phyloP scores from a whole-genome alignment of 768 basidiomycete species.

The Naganishia vaughanmartiniae region DNA sequence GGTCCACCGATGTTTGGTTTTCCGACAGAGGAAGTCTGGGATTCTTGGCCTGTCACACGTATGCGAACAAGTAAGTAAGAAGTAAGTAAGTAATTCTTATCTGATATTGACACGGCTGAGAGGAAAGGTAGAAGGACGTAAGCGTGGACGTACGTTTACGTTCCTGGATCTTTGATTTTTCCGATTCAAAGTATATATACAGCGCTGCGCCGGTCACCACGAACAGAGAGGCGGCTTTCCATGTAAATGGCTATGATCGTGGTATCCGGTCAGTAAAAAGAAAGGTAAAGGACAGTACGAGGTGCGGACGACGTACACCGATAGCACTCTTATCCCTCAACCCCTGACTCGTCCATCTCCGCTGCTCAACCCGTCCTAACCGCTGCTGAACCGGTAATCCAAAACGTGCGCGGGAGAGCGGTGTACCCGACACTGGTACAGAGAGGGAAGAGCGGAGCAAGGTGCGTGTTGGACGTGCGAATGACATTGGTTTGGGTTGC shows the following conservation, averaged over 20 bases:
- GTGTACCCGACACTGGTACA: neutral
- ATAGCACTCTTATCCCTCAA: constrained; percentile 40
- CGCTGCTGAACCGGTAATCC: neutral
- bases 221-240: constrained; percentile 76
- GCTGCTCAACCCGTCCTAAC: neutral
- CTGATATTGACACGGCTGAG: neutral
- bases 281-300: neutral
- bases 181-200: constrained; percentile 80
- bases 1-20: constrained; percentile 87
- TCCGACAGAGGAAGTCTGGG: constrained; percentile 70
- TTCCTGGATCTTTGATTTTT: constrained; percentile 75
- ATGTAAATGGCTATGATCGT: constrained; percentile 77
- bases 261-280: neutral
- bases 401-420: neutral
- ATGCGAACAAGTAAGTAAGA: too few species aligned
- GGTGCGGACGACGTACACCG: constrained; percentile 36
- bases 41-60: constrained; percentile 65
- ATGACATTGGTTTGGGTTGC: neutral
- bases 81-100: too few species aligned
- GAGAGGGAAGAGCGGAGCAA: constrained; percentile 3
- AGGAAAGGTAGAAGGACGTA: constrained; percentile 2
- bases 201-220: constrained; percentile 76
- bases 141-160: constrained; percentile 62
- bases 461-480: neutral
- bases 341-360: constrained; percentile 12